These are phyloP conservation scores for Verruconis gallopava DNA, from an alignment of 2,329 filamentous ascomycete species.

Conservation along the genomic window DNA sequence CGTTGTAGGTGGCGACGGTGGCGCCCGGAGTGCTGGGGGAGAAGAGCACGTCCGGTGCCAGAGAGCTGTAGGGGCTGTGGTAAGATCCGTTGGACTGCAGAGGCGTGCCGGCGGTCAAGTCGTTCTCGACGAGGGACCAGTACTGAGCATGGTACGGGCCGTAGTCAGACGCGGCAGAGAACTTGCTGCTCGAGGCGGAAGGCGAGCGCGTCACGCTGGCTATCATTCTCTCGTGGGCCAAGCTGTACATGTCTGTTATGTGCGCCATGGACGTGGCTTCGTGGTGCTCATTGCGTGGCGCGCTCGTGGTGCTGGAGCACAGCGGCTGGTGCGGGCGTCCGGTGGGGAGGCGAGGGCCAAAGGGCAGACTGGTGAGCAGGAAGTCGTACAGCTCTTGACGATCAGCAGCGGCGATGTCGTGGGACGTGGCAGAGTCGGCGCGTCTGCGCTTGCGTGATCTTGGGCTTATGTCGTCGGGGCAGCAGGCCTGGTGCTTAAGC, in stretches of 20 bases:
- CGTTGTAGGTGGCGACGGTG: not conserved
- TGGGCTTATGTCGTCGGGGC: slow-evolving; percentile 8
- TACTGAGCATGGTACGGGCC: slow-evolving; percentile 10
- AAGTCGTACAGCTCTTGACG: slow-evolving; percentile 8
- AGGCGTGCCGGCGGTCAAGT: slow-evolving; percentile 4
- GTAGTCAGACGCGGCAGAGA: slow-evolving; percentile 2
- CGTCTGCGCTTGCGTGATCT: slow-evolving; percentile 7
- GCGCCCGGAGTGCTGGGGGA: not conserved
- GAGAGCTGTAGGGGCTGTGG: slow-evolving; percentile 6
- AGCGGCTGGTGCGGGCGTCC: not conserved
- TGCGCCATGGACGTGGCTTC: slow-evolving; percentile 2
- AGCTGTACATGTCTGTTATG: slow-evolving; percentile 5
- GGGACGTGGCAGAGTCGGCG: slow-evolving; percentile 2
- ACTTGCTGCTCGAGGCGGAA: slow-evolving; percentile 2
- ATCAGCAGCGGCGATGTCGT: slow-evolving; percentile 9
- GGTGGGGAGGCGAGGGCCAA: not conserved
- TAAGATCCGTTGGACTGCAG: slow-evolving; percentile 6
- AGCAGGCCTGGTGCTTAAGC: not conserved
- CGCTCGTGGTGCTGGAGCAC: not conserved
- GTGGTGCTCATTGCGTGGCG: slow-evolving; percentile 2
- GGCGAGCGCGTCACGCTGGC: slow-evolving; percentile 1
- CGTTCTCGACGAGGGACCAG: slow-evolving; percentile 8
- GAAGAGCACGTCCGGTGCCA: slow-evolving; percentile 5
- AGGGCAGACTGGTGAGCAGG: slow-evolving; percentile 2
- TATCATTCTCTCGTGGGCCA: slow-evolving; percentile 6